phyloP scores from a whole-genome alignment of 73 alveolate species.

The Paraurostyla sp. region DNA sequence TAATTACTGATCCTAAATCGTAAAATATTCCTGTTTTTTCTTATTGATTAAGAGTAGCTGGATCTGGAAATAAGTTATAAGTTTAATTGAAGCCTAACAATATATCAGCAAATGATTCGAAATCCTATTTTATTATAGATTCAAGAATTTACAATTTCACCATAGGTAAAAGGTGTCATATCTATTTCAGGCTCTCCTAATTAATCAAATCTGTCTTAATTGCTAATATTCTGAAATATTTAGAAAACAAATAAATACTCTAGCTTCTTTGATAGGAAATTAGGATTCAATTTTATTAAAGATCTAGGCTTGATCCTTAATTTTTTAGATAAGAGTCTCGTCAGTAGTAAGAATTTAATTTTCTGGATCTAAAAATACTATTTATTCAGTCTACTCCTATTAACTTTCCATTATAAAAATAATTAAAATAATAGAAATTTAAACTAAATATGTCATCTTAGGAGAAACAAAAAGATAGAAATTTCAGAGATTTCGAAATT shows the following conservation, averaged over 20 bases:
- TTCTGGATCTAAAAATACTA: too few relatives aligned
- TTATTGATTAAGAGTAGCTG: background rate
- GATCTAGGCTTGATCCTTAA: background rate
- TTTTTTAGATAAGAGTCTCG: background rate
- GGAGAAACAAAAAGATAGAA: background rate
- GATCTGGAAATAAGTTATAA: background rate
- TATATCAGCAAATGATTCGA: conserved; percentile 30
- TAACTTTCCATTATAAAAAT: background rate
- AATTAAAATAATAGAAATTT: background rate
- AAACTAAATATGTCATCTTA: background rate
- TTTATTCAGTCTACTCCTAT: background rate
- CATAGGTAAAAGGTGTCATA: conserved; percentile 62
- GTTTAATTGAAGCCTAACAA: background rate
- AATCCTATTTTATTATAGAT: conserved; percentile 2
- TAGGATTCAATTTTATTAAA: background rate
- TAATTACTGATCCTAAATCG: conserved; percentile 55
- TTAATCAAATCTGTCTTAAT: conserved; percentile 30
- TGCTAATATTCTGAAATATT: conserved; percentile 23
- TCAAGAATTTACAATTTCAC: conserved; percentile 22
- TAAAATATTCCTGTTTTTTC: background rate
- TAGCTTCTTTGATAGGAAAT: conserved; percentile 33
- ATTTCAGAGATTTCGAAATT: background rate
- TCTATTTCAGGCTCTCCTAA: conserved; percentile 51
- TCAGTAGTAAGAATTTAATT: background rate
- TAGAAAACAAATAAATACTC: background rate